Percentiles rank a stretch among this genome's conserved stretches.
Evolutionary conservation across 202 grass and related monocot species (phyloP).

Genomic region (Bolboschoenoplectus hybrid): DNA sequence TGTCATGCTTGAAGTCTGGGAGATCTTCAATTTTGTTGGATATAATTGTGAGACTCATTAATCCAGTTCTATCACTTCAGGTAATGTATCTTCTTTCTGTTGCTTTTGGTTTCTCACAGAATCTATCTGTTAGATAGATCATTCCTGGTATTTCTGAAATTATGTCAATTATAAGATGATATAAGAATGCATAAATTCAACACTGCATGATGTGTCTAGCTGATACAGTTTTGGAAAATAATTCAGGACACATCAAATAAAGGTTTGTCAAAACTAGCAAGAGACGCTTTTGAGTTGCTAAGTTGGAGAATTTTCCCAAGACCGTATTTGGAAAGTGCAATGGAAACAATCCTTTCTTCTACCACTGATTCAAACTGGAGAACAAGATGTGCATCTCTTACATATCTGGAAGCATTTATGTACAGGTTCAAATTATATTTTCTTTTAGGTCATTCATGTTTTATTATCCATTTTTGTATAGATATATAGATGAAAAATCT

Average conservation of each 20-base stretch:
- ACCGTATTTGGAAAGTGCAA: conserved; percentile 78
- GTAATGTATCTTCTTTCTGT: conserved; percentile 45
- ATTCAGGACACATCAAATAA: conserved; percentile 94
- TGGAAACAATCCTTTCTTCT: conserved; percentile 74
- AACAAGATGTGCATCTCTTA: conserved; percentile 75
- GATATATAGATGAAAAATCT: conserved; percentile 17
- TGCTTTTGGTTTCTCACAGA: background rate
- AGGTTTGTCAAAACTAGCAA: conserved; percentile 77
- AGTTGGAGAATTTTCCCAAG: conserved; percentile 73
- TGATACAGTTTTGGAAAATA: conserved; percentile 17
- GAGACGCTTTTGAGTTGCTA: conserved; percentile 86
- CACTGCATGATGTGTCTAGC: conserved; percentile 16
- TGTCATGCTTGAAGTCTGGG: conserved; percentile 79
- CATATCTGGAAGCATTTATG: conserved; percentile 75
- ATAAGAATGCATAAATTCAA: conserved; percentile 30
- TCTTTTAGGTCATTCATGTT: background rate
- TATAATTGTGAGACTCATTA: conserved; percentile 62
- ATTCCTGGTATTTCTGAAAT: conserved; percentile 23
- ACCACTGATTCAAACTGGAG: conserved; percentile 84
- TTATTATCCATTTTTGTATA: background rate
- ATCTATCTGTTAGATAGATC: background rate
- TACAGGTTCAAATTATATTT: conserved; percentile 64
- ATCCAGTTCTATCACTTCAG: conserved; percentile 88
- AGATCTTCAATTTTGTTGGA: conserved; percentile 88
- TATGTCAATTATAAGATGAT: background rate